phyloP scores from a whole-genome alignment of 371 early-diverging fungal species.

The Rhizopus delemar region DNA sequence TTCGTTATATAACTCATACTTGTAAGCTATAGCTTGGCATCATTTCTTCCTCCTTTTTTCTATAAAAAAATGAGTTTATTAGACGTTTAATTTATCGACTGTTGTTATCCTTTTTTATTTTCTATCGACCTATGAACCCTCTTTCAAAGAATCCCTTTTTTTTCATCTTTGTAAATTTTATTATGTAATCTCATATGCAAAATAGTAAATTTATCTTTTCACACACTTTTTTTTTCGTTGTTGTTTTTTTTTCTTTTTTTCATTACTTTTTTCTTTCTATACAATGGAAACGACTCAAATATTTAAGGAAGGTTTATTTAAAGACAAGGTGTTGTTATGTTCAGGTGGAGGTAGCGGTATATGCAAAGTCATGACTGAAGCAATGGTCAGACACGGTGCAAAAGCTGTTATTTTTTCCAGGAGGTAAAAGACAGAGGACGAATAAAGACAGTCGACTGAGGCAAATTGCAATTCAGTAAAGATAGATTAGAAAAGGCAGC shows the following conservation, averaged over 20 bases:
- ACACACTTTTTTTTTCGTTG: constrained; percentile 1
- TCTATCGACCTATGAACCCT: neutral
- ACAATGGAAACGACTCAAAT: constrained; percentile 43
- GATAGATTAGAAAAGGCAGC: constrained; percentile 72
- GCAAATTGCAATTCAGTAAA: constrained; percentile 9
- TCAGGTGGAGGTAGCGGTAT: constrained; percentile 73
- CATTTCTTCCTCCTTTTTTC: too few species aligned
- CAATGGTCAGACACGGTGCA: constrained; percentile 77
- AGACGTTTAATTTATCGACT: neutral
- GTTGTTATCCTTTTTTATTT: too few species aligned
- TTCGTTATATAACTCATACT: neutral
- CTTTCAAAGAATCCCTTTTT: neutral
- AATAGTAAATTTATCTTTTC: neutral
- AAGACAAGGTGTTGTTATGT: constrained; percentile 47
- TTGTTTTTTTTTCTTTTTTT: constrained; percentile 7
- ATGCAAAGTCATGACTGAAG: constrained; percentile 78
- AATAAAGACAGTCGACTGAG: neutral
- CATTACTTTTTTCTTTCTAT: neutral
- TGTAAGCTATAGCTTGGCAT: too few species aligned
- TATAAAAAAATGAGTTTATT: too few species aligned
- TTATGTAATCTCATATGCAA: neutral
- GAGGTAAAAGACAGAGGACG: constrained; percentile 38
- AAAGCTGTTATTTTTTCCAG: constrained; percentile 68
- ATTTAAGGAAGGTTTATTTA: constrained; percentile 46
- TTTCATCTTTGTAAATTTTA: neutral